phyloP scores from a whole-genome alignment of 371 early-diverging fungal genomes.

The Zopfochytrium polystomum region DNA sequence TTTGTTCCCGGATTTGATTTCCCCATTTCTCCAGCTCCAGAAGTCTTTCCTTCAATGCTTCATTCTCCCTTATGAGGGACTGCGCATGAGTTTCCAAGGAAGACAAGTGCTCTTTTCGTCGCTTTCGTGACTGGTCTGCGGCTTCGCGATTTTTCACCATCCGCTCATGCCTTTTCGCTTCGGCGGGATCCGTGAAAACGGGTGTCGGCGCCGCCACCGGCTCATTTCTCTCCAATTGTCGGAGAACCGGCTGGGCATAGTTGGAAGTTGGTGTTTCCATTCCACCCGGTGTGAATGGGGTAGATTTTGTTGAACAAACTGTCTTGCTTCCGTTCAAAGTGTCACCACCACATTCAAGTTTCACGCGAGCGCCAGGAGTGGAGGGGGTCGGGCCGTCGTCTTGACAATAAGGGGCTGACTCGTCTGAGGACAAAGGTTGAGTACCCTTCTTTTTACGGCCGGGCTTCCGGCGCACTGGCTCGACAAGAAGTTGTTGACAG shows the following conservation, averaged over 20 bases:
- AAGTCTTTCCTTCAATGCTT: slow-evolving; percentile 53
- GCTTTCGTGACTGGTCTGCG: slow-evolving; percentile 79
- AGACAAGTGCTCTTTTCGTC: slow-evolving; percentile 79
- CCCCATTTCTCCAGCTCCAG: slow-evolving; percentile 58
- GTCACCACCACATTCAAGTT: background rate
- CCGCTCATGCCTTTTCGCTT: slow-evolving; percentile 76
- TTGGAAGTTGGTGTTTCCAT: background rate
- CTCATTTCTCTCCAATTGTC: no score
- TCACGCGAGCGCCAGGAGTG: background rate
- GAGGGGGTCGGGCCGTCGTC: no score
- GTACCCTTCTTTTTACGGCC: slow-evolving; percentile 19
- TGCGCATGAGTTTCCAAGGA: slow-evolving; percentile 71
- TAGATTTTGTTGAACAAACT: background rate
- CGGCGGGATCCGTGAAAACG: slow-evolving; percentile 25
- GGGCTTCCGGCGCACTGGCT: slow-evolving; percentile 16
- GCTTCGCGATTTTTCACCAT: slow-evolving; percentile 90
- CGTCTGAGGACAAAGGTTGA: background rate
- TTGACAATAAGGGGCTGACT: background rate
- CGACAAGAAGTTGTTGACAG: slow-evolving; percentile 15
- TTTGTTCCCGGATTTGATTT: slow-evolving; percentile 42
- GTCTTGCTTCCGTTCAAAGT: no score
- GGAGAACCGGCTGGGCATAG: background rate
- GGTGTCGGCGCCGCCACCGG: background rate
- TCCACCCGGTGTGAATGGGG: background rate
- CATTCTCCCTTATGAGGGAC: slow-evolving; percentile 61